phyloP scores from a whole-genome alignment of 352 stramenopile species.

The Phytophthora ramorum region DNA sequence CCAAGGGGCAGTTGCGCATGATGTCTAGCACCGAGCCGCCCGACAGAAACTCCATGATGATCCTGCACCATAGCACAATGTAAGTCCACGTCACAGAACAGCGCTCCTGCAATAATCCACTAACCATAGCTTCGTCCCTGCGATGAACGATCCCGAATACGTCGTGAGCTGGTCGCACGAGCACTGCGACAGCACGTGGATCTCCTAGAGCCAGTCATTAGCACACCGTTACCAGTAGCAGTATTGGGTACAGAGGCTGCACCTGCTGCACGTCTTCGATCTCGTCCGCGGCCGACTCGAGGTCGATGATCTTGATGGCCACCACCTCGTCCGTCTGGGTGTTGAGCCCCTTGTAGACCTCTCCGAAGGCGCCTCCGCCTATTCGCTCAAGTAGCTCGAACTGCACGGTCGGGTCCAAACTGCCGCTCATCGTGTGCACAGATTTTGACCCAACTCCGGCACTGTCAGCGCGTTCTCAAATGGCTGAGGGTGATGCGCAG shows the following conservation, averaged over 20 bases:
- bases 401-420: constrained; percentile 56
- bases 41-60: constrained; percentile 96
- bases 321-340: constrained; percentile 73
- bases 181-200: constrained; percentile 90
- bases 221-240: not conserved
- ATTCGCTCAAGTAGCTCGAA: constrained; percentile 87
- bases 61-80: constrained; percentile 52
- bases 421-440: constrained; percentile 48
- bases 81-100: not conserved
- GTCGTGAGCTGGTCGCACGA: constrained; percentile 90
- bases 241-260: not conserved
- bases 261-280: constrained; percentile 90
- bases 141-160: constrained; percentile 90
- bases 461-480: constrained; percentile 8
- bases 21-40: constrained; percentile 91
- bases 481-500: constrained; percentile 2
- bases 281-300: constrained; percentile 85
- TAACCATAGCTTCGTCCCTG: constrained; percentile 82
- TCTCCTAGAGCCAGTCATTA: constrained; percentile 66
- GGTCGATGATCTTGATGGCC: constrained; percentile 87
- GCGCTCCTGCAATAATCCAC: not conserved
- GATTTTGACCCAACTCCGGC: not conserved
- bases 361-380: constrained; percentile 80
- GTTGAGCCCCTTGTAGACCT: constrained; percentile 83
- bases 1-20: constrained; percentile 78